Base-by-base conservation (phyloP, 1,139 yeast species). In the Nakaseomyces nivariensis region DNA sequence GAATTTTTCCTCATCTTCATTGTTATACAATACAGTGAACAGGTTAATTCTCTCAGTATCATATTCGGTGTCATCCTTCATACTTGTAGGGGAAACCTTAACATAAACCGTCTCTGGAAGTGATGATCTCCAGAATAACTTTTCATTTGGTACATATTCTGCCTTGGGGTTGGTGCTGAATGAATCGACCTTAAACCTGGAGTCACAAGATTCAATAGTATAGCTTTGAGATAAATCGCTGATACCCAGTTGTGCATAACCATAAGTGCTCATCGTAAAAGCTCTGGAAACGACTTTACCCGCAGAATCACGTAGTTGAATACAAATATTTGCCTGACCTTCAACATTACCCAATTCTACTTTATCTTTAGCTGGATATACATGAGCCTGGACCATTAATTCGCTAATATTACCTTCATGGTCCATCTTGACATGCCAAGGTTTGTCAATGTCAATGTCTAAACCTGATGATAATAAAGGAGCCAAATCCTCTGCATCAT, bases 1-100 rank as follows among this genome's bases (percentile, higher is more conserved):
- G 51, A 85, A 64, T 43, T 85, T 73, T 51, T 86, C 71, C 62
- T 90, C 97, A 61, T 89, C 87, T 37, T 79, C 66, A 50, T 77
- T 84, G 0, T 45, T 48, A 32, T 95, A 95, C 0, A 96, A 90
- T 37, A 88, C 82, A 0, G 95, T 77, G 65, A 88, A 89, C 37
- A 90, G 82, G 64, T 92, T 87, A 48, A 90, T 77, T 24, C 79
- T 85, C 0, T 41, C 44, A 7, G 90, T 85, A 34, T 73, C 72
- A 38, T 61, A 58, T 10, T 53, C 48, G 31, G 43, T 46, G 17
- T 45, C 37, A n/a, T 27, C 33, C 4, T 10, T 27, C 13, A 37
- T 46, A 9, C 40, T 43, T 1, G 42, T 27, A 40, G 47, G 45
- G 22, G 51, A 40, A 22, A 57, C 49, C 47, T 60, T 59, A 7